Evolutionary conservation across 2,329 filamentous ascomycete species (phyloP), one percentile per base, ranked within the genome.

Genomic region (Aspergillus sp.): DNA sequence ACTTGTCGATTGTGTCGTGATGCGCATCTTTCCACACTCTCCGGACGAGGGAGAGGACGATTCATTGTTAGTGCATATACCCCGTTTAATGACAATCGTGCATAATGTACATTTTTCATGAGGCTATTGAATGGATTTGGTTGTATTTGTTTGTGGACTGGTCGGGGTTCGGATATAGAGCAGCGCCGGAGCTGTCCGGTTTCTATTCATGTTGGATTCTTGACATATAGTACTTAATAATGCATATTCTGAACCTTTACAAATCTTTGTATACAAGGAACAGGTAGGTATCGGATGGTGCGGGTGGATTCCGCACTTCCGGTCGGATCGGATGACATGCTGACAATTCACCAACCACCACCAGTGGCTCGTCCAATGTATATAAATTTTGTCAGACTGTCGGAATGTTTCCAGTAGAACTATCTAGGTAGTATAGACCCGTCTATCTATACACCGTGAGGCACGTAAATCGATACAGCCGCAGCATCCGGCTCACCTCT

Each of bases 1-100:
- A 10, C 13, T 10, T 43, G 29, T 5, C 14, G 23, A n/a, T 25
- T 17, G 5, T 19, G 31, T 64, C 19, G 63, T 62, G 74, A 78
- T 55, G 45, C 20, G 16, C 36, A 42, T 29, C 44, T 46, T 49
- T 43, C 38, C 49, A 44, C 50, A 43, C 23, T 51, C 29, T 40
- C 21, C 34, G 34, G 6, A 17, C 9, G n/a, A 19, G 14, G 6
- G 40, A 42, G 40, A 42, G 19, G 34, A 38, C 34, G 34, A 38
- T 38, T 38, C 34, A 38, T 13, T 38, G 16, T 17, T 38, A 17
- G 14, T 38, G 34, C 34, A 38, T 38, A 38, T 38, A 38, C 34
- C 34, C 34, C 14, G 16, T 17, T 17, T 38, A 17, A 38, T 17
- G 34, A 38, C 4, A 17, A 38, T 11, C 14, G 25, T 29, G 34